These are phyloP conservation scores for Plasmodium knowlesi DNA, from an alignment of 169 alveolate genomes.

Conservation along the genomic window DNA sequence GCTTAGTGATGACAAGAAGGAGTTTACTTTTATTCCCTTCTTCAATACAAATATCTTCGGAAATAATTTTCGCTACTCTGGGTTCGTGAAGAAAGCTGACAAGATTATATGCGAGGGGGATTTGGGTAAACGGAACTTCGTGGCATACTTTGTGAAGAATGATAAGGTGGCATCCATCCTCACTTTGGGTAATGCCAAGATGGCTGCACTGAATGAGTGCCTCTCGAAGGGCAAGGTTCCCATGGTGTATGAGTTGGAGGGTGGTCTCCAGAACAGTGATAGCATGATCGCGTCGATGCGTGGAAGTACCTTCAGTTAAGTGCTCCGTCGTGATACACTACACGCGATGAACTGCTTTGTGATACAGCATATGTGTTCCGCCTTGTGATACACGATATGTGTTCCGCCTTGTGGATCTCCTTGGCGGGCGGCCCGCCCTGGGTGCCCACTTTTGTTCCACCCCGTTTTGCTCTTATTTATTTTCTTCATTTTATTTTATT, in stretches of 20 bases:
- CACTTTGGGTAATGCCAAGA: conserved; percentile 49
- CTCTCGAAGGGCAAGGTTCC: conserved; percentile 29
- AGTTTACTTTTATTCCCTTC: conserved; percentile 80
- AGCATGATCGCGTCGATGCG: conserved; percentile 48
- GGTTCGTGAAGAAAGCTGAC: conserved; percentile 78
- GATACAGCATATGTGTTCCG: not conserved
- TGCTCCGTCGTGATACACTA: not conserved
- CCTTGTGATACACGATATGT: too few relatives aligned
- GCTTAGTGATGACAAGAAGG: conserved; percentile 75
- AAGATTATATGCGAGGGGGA: conserved; percentile 85
- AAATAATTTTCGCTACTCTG: conserved; percentile 82
- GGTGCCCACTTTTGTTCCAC: not conserved
- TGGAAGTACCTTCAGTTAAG: not conserved
- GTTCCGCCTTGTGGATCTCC: not conserved
- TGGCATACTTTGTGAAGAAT: conserved; percentile 82
- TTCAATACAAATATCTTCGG: conserved; percentile 85
- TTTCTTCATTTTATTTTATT: too few relatives aligned
- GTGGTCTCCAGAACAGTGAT: conserved; percentile 65
- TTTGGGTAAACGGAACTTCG: conserved; percentile 79
- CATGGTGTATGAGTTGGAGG: conserved; percentile 54
- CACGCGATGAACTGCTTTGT: too few relatives aligned
- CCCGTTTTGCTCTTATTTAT: not conserved
- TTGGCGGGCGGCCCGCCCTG: not conserved
- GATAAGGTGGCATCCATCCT: conserved; percentile 76
- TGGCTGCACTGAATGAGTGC: conserved; percentile 70